These are phyloP conservation scores for Litchi chinensis DNA, from an alignment of 345 rosid species.

Conservation along the genomic window DNA sequence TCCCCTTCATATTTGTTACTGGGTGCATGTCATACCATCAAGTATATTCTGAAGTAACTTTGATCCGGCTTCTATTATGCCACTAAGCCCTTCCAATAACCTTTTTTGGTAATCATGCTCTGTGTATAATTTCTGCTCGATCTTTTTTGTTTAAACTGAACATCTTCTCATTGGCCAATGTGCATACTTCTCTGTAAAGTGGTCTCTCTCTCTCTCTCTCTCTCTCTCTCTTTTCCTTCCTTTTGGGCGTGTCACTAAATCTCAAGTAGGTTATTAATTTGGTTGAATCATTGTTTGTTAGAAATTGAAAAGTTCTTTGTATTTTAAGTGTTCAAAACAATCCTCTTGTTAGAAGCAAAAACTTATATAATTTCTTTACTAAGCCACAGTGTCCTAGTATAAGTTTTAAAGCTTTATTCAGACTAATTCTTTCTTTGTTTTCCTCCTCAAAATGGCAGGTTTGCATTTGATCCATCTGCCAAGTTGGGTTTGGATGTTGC, in stretches of 20 bases:
- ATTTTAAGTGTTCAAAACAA: neutral
- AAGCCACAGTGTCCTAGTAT: neutral
- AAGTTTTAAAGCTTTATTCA: conserved; percentile 5
- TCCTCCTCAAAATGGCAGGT: conserved; percentile 50
- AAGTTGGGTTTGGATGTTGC: conserved; percentile 88
- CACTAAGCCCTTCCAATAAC: conserved; percentile 2
- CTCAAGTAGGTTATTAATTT: neutral
- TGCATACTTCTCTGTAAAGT: neutral
- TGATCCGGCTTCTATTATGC: neutral
- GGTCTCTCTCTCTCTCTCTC: neutral
- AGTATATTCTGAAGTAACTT: neutral
- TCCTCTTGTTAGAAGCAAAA: neutral
- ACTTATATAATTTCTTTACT: neutral
- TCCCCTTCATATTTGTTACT: neutral
- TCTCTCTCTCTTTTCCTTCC: neutral
- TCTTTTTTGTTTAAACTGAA: neutral
- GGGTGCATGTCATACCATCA: neutral
- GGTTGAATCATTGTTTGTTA: neutral
- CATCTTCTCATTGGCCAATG: neutral
- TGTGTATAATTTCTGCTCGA: neutral
- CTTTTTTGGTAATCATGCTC: neutral
- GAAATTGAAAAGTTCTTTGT: neutral
- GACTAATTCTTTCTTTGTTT: conserved; percentile 15
- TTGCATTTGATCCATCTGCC: conserved; percentile 80
- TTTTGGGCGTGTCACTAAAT: neutral